Base-by-base conservation (phyloP, 169 alveolate species). In the Eimeria zaria region DNA sequence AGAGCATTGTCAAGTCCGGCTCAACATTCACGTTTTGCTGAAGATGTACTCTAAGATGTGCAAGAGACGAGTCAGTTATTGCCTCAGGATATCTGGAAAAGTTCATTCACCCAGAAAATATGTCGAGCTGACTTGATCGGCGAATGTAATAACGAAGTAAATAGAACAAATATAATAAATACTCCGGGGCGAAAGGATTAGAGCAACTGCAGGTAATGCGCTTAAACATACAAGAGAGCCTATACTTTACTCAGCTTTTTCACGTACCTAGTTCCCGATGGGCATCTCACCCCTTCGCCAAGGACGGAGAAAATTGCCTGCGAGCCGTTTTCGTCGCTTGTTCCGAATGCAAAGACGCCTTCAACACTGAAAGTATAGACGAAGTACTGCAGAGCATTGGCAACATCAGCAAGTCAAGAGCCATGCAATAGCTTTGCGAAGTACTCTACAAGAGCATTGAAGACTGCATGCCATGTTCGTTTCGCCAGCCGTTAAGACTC, bases 271-370 rank as follows among this genome's bases (percentile, higher is more conserved):
- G 96, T 76, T 11, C 81, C 96, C 0, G 74, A 4, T 58, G 89
- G 87, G 55, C 96, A 93, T 58, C 76, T 48, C 24, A 83, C 74
- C 14, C 94, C 94, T 18, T 51, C 78, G 44, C 78, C 96, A 71
- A 93, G 53, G 55, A 93, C 96, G n/a, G 94, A 88, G 94, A 93
- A 93, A 58, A 93, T 83, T 18, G 94, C 96, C 60, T 93, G 94
- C 60, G 83, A 78, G 30, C 62, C 39, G 71, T 30, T 46, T 30
- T 81, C 83, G 41, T 53, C 96, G 89, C 58, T 93, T 22, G 94
- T 81, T 14, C 89, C 96, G 64, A 93, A 93, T 5, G 90, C 96
- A 22, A 62, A 93, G 62, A 80, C 78, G 6, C 96, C 96, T 39
- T 88, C 92, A 22, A 51, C 94, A 33, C 71, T 69, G 53, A 93